phyloP scores from a whole-genome alignment of 345 rosid genomes.

The Citrus sp. region DNA sequence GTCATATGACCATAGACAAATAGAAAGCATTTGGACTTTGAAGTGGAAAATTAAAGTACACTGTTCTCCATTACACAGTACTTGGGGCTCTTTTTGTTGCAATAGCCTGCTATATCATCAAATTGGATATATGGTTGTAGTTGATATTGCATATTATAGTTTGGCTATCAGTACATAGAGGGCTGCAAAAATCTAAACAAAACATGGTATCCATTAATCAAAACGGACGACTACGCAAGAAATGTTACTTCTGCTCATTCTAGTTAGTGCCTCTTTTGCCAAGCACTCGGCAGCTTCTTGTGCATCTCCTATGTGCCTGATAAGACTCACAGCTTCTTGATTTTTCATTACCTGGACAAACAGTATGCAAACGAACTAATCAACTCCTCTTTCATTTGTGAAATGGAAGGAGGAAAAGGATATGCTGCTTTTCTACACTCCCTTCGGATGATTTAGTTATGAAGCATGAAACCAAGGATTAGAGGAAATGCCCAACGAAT shows the following conservation, averaged over 20 bases:
- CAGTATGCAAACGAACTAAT: not conserved
- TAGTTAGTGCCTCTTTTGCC: slow-evolving; percentile 56
- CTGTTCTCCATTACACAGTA: not conserved
- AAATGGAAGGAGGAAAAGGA: not conserved
- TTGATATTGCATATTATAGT: not conserved
- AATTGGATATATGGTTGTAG: not conserved
- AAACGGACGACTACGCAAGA: slow-evolving; percentile 65
- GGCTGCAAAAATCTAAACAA: not conserved
- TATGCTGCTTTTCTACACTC: not conserved
- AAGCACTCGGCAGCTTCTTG: slow-evolving; percentile 67
- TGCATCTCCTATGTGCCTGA: slow-evolving; percentile 60
- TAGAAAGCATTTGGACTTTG: not conserved
- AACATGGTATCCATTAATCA: slow-evolving; percentile 21
- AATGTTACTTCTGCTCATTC: slow-evolving; percentile 57
- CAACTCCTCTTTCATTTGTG: not conserved
- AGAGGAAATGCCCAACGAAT: not conserved
- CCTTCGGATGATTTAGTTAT: not conserved
- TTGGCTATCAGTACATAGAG: not conserved
- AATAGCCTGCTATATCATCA: not conserved
- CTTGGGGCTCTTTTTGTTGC: not conserved
- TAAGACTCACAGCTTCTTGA: slow-evolving; percentile 68
- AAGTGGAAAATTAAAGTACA: not conserved
- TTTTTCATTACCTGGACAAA: slow-evolving; percentile 59
- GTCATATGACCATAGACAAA: not conserved
- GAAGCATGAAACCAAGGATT: no score